Percentiles rank a stretch among this genome's conserved stretches.
phyloP scores from a whole-genome alignment of 1,139 yeast species.

The Protomyces arabidopsidicola region DNA sequence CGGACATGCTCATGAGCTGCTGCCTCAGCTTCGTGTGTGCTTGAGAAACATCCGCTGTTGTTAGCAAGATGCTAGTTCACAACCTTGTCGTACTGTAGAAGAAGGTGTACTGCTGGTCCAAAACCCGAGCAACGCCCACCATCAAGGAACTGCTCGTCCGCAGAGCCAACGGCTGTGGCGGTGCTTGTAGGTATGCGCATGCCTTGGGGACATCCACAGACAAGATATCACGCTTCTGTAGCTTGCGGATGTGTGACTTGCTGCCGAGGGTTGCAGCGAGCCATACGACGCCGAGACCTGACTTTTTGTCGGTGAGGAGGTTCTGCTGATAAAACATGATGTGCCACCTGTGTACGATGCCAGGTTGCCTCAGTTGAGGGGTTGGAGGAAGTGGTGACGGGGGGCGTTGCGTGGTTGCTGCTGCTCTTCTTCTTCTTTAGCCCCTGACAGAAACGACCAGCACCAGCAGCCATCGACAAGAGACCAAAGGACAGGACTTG shows the following conservation, averaged over 20 bases:
- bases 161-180: constrained; percentile 41
- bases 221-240: constrained; percentile 34
- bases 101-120: constrained; percentile 46
- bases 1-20: background rate
- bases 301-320: constrained; percentile 28
- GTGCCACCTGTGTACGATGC: background rate
- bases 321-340: constrained; percentile 30
- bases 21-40: constrained; percentile 23
- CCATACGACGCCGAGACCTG: constrained; percentile 31
- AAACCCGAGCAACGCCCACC: constrained; percentile 55
- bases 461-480: background rate
- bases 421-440: too few species aligned
- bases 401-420: too few species aligned
- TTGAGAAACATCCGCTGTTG: constrained; percentile 26
- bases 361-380: too few species aligned
- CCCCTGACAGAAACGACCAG: background rate
- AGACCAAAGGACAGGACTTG: background rate
- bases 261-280: constrained; percentile 36
- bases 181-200: constrained; percentile 32
- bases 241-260: constrained; percentile 32
- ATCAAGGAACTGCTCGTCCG: constrained; percentile 51
- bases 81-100: background rate
- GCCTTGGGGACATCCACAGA: constrained; percentile 34
- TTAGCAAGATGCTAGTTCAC: background rate
- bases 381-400: too few species aligned